Conservation (phyloP, 148 eudicot genomes). For the Rhododendron williamsianum region DNA sequence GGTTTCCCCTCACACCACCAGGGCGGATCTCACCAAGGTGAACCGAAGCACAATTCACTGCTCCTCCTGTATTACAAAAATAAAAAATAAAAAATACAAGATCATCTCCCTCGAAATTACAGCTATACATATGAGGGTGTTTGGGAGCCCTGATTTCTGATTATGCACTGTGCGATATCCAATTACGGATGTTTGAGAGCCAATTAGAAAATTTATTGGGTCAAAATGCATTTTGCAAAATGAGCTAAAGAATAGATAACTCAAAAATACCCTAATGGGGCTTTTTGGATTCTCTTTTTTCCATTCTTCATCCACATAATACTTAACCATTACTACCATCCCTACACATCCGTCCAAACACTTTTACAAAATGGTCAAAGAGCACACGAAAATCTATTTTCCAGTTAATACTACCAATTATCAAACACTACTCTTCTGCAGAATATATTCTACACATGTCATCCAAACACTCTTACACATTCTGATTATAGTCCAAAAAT, state of each 20-base stretch:
- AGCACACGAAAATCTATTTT: background rate
- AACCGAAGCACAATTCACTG: slow-evolving; percentile 60
- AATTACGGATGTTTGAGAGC: background rate
- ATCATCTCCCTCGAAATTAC: background rate
- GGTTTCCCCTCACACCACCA: slow-evolving; percentile 78
- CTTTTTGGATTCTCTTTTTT: background rate
- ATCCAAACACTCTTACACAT: background rate
- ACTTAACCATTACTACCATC: background rate
- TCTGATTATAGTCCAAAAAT: background rate
- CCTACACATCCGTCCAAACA: background rate
- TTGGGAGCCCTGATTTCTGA: background rate
- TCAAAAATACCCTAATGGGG: background rate
- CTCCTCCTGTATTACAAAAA: slow-evolving; percentile 54
- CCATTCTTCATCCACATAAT: background rate
- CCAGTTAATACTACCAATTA: background rate
- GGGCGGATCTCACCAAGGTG: slow-evolving; percentile 89
- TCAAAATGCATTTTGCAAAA: background rate
- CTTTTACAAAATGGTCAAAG: background rate
- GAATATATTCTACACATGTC: background rate
- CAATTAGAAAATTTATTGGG: background rate
- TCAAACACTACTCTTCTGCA: background rate
- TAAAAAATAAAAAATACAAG: background rate
- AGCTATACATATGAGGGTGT: background rate
- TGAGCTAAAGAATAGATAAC: background rate
- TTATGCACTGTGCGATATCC: background rate